Evolutionary conservation across 768 basidiomycete species (phyloP).

Genomic region (Cytidiella melzeri): DNA sequence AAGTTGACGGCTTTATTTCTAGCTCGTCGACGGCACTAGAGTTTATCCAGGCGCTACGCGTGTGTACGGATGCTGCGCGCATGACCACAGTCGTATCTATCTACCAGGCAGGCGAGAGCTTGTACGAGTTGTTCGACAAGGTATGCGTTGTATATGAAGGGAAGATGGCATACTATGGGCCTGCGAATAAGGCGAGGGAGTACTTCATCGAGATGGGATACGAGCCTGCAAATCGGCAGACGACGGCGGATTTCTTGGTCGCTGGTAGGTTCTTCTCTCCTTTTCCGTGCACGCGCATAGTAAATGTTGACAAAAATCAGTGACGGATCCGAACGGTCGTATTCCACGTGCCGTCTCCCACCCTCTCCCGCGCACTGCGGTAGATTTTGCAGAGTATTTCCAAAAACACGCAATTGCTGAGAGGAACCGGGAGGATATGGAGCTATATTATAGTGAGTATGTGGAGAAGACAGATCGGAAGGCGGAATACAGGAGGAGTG

Average conservation of each 20-base stretch:
- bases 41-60: slow-evolving; percentile 51
- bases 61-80: slow-evolving; percentile 41
- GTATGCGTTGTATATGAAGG: slow-evolving; percentile 76
- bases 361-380: slow-evolving; percentile 45
- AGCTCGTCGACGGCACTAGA: slow-evolving; percentile 51
- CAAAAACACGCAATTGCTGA: slow-evolving; percentile 31
- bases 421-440: slow-evolving; percentile 41
- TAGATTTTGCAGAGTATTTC: slow-evolving; percentile 43
- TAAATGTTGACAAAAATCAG: too few species aligned
- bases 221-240: slow-evolving; percentile 48
- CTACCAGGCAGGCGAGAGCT: slow-evolving; percentile 74
- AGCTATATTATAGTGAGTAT: slow-evolving; percentile 36
- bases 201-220: slow-evolving; percentile 72
- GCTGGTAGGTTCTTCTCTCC: slow-evolving; percentile 21
- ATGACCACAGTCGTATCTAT: slow-evolving; percentile 69
- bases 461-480: slow-evolving; percentile 40
- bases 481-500: slow-evolving; percentile 41
- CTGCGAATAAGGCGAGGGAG: slow-evolving; percentile 51
- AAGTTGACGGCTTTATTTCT: background rate
- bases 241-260: slow-evolving; percentile 56
- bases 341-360: slow-evolving; percentile 34
- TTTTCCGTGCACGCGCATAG: background rate
- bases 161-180: slow-evolving; percentile 69
- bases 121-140: slow-evolving; percentile 69
- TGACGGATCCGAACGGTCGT: slow-evolving; percentile 57